Percentiles rank a stretch among this genome's conserved stretches.
Evolutionary conservation across 805 yeast species (phyloP).

Genomic region (Komagataella phaffii): DNA sequence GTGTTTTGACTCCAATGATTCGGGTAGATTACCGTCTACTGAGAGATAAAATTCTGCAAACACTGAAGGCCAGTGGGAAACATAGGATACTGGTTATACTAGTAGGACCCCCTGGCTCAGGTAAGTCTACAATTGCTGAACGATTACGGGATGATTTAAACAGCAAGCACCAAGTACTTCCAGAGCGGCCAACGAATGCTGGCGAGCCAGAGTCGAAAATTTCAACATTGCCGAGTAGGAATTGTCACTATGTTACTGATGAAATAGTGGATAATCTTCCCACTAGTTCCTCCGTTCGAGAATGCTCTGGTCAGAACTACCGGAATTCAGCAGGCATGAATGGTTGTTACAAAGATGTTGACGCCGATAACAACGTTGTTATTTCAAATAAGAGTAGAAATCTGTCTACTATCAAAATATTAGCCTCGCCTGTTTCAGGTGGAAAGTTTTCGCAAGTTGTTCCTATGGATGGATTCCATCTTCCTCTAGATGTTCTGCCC

Average conservation of each 20-base stretch:
- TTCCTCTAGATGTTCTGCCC: conserved; percentile 38
- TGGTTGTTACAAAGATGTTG: conserved; percentile 10
- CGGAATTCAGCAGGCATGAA: conserved; percentile 7
- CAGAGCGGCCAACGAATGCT: background rate
- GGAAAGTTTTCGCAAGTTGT: conserved; percentile 27
- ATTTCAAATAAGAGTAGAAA: background rate
- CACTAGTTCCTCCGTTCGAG: background rate
- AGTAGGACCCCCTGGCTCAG: conserved; percentile 79
- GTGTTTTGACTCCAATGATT: background rate
- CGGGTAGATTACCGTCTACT: background rate
- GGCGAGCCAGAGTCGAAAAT: background rate
- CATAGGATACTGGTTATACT: conserved; percentile 43
- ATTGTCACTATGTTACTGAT: background rate
- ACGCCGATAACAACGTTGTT: conserved; percentile 7
- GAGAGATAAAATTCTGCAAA: background rate
- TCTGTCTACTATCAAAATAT: background rate
- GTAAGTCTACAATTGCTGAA: conserved; percentile 58
- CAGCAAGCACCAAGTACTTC: background rate
- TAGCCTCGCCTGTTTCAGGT: background rate
- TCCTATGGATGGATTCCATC: conserved; percentile 73
- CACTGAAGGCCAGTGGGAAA: conserved; percentile 4
- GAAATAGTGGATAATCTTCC: background rate
- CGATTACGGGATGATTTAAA: conserved; percentile 29
- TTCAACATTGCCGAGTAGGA: background rate
- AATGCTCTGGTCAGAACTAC: background rate